Evolutionary conservation across 2,329 filamentous ascomycete species (phyloP).

Genomic region (Colletotrichum cuscutae): DNA sequence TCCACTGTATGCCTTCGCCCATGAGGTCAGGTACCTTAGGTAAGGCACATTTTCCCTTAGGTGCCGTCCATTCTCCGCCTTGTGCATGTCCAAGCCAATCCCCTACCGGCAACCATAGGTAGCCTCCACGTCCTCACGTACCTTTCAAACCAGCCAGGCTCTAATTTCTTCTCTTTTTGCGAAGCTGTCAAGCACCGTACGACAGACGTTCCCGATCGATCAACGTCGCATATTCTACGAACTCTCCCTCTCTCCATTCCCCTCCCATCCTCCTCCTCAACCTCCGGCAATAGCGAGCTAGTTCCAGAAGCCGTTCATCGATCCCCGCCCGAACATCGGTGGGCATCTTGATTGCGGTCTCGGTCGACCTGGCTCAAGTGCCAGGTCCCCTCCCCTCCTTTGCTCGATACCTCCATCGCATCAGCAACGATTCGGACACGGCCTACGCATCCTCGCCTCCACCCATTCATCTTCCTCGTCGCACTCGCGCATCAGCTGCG

Average conservation of each 20-base stretch:
- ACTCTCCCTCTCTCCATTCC: not conserved
- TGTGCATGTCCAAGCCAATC: conserved; percentile 9
- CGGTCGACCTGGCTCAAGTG: conserved; percentile 27
- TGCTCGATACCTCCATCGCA: conserved; percentile 5
- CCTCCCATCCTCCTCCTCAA: not conserved
- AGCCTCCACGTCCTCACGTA: conserved; percentile 34
- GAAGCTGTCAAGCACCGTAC: conserved; percentile 15
- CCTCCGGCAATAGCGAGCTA: not conserved
- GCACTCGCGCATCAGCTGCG: not conserved
- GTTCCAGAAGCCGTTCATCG: not conserved
- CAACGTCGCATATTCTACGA: conserved; percentile 11
- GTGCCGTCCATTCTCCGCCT: not conserved
- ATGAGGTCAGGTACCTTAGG: not conserved
- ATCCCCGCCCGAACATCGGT: conserved; percentile 1
- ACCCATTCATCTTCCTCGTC: not conserved
- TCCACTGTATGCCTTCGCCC: no score
- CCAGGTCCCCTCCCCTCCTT: conserved; percentile 29
- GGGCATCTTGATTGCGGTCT: conserved; percentile 16
- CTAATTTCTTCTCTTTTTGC: conserved; percentile 22
- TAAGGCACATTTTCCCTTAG: not conserved
- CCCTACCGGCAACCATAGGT: conserved; percentile 22
- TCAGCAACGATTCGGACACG: not conserved
- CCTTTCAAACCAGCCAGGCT: conserved; percentile 4
- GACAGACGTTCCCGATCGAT: conserved; percentile 11
- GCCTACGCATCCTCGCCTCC: not conserved